These are phyloP conservation scores for Pythium oligandrum DNA, from an alignment of 352 stramenopile genomes.

Conservation along the genomic window DNA sequence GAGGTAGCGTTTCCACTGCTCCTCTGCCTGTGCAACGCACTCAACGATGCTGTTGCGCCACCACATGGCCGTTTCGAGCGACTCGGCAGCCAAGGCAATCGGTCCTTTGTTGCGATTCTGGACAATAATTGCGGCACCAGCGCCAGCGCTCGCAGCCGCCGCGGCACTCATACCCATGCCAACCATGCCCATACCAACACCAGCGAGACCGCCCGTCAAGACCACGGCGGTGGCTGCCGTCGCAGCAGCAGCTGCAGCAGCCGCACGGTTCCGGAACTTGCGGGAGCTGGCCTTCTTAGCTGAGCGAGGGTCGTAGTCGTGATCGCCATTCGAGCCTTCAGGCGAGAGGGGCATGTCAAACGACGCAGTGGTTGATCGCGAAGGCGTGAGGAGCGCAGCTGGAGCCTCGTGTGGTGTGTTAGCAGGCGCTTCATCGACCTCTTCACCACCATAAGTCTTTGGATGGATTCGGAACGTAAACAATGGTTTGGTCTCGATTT, in stretches of 20 bases:
- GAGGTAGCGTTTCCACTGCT: constrained; percentile 83
- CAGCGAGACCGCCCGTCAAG: constrained; percentile 69
- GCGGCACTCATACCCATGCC: constrained; percentile 73
- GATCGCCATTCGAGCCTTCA: constrained; percentile 12
- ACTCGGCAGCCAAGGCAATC: constrained; percentile 76
- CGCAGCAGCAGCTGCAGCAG: constrained; percentile 59
- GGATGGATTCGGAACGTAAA: constrained; percentile 82
- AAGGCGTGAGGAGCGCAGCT: constrained; percentile 13
- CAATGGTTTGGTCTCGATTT: constrained; percentile 84
- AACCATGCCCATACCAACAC: constrained; percentile 71
- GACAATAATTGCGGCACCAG: constrained; percentile 62
- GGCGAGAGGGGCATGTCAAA: constrained; percentile 23
- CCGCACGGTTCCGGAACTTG: constrained; percentile 59
- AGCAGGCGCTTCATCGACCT: constrained; percentile 35
- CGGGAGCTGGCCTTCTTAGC: constrained; percentile 47
- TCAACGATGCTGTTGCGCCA: constrained; percentile 84
- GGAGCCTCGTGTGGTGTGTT: constrained; percentile 4
- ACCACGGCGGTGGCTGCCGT: constrained; percentile 76
- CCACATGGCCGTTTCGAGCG: constrained; percentile 77
- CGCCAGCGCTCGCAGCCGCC: constrained; percentile 66
- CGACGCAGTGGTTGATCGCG: constrained; percentile 7
- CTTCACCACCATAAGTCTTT: constrained; percentile 38
- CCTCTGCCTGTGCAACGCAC: constrained; percentile 78
- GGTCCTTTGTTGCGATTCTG: constrained; percentile 68
- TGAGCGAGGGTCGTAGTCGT: constrained; percentile 49